Evolutionary conservation across 352 stramenopile genomes (phyloP), one percentile per base, ranked within the genome.

Genomic region (Elongisporangium anandrum): DNA sequence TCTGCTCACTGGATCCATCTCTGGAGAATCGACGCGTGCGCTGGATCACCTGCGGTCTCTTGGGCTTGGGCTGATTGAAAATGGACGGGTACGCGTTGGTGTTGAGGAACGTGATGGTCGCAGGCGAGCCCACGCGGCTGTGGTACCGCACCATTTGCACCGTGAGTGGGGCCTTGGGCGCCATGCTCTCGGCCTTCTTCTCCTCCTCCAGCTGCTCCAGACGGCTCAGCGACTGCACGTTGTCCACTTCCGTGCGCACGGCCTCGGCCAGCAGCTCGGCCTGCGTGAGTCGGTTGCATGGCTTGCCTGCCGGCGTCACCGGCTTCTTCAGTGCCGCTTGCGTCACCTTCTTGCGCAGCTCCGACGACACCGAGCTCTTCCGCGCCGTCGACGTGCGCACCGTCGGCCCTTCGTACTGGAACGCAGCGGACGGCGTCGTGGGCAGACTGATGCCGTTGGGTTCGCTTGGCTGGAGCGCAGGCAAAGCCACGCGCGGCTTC

Each of bases 61-160:
- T 83, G 0, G 80, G 73, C 58, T 79, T 77, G 5, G 65, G 57
- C 57, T 88, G 81, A 24, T 81, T 75, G 54, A 94, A 92, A 24
- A 94, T 76, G 7, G 68, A 34, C 6, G 85, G 85, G 47, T 82
- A 92, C n/a, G 75, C 70, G 20, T 66, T 41, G 17, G 81, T 71
- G 45, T 94, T 92, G 13, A 94, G 56, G 50, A 94, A 94, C 54
- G 82, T 94, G 61, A 94, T 91, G 19, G 78, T 88, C 64, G 92
- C 92, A 9, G 78, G 79, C 21, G 64, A 59, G 17, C 74, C 78
- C 2, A 92, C 58, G 15, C 72, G 73, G 52, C 85, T 94, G 61
- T 87, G 71, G 52, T 85, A 88, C 29, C 83, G 68, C 45, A 94
- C 74, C 62, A 88, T 84, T 9, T 74, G 63, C n/a, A 79, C 81